A percentile compares a stretch with the other conserved stretches of the same genome.
Evolutionary conservation across 2,329 filamentous ascomycete species (phyloP).

Genomic region (Bipolaris bicolor): DNA sequence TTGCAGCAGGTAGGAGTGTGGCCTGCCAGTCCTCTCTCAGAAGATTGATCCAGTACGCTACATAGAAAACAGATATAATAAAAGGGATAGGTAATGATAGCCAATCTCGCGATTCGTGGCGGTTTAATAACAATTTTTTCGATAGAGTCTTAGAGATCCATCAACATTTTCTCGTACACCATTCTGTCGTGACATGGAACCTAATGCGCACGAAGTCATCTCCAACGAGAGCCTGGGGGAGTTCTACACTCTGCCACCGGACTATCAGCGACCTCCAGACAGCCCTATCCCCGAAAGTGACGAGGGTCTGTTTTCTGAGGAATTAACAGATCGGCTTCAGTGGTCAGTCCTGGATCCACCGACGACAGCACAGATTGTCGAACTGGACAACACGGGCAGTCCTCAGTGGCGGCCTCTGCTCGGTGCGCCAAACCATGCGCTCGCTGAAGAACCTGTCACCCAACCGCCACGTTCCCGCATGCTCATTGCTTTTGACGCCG

Average conservation of each 20-base stretch:
- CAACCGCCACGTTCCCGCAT: not conserved
- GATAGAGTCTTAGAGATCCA: not conserved
- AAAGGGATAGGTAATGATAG: not conserved
- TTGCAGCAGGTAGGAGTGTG: too few species aligned
- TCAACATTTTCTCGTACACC: not conserved
- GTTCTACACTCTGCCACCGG: not conserved
- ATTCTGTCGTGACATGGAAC: not conserved
- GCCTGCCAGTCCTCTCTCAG: too few species aligned
- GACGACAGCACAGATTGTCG: not conserved
- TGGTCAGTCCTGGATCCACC: not conserved
- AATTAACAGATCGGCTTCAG: not conserved
- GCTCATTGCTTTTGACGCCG: not conserved
- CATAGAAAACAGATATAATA: too few species aligned
- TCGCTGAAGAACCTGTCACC: not conserved
- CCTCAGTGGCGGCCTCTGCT: not conserved
- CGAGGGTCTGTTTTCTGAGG: not conserved
- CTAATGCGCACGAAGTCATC: not conserved
- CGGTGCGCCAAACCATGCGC: not conserved
- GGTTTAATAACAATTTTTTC: not conserved
- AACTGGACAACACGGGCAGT: not conserved
- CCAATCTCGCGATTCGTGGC: not conserved
- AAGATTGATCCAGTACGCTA: too few species aligned
- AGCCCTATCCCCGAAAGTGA: not conserved
- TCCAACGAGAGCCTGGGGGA: not conserved
- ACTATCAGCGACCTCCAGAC: not conserved